Base-by-base conservation (phyloP, 1,284 basidiomycete species). In the Boletus hoseneyae region DNA sequence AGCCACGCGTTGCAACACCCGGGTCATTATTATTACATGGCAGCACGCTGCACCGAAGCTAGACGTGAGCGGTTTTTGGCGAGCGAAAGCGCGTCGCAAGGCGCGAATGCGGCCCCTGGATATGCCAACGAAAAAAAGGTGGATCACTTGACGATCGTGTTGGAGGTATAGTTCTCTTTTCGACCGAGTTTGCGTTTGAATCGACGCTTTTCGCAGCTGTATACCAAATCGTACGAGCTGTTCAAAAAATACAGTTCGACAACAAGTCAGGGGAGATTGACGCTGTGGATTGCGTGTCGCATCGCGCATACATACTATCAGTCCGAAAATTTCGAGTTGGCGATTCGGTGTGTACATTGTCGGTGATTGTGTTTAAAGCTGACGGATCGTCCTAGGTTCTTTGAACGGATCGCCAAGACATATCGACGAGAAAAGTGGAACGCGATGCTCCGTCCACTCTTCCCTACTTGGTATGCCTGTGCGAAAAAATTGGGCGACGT, bases 21-120 rank as follows among this genome's bases (percentile, higher is more conserved):
- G 0, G 93, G 92, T 0, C 91, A 86, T 67, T 96, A 95, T 63
- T 96, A 92, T 65, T 91, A 92, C 63, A 83, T 87, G 68, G 90
- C 92, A 1, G 94, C 90, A 0, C 76, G 78, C 41, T 93, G 90
- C 62, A 90, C 91, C 0, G 85, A 93, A 57, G 75, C 82, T 55
- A 74, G 94, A 29, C 73, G 84, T 44, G 75, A 80, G 54, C 75
- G 83, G 18, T 95, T 87, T 65, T 60, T 86, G 47, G 73, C 73
- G 15, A 73, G 73, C 25, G 85, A 90, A 32, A 42, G 42, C 42
- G 56, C 51, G 34, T 59, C 36, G 23, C 61, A 61, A 38, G 54
- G 57, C 18, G 66, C 57, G 18, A 62, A 65, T 29, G 59, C 71
- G 16, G 72, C 78, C 0, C 84, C 84, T 6, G 83, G 85, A 0